Evolutionary conservation across 1,284 basidiomycete genomes (phyloP).

Genomic region (Trichosporon sp.): DNA sequence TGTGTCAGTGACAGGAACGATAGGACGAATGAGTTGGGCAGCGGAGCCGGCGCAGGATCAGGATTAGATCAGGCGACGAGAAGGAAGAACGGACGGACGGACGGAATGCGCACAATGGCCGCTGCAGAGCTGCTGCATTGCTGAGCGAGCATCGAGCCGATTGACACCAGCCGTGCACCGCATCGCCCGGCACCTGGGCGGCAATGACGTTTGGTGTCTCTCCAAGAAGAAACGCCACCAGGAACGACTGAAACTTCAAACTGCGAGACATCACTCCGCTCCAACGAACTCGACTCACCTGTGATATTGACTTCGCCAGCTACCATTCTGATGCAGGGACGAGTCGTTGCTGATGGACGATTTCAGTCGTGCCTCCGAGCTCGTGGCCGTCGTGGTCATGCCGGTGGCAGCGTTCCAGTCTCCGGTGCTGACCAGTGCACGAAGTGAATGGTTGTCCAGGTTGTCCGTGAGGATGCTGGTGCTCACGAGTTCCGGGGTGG

Average conservation of each 20-base stretch:
- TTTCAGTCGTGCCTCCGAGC: conserved; percentile 15
- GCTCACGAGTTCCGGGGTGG: conserved; percentile 8
- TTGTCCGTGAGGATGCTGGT: conserved; percentile 4
- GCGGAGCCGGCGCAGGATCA: conserved; percentile 4
- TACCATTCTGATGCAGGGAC: conserved; percentile 30
- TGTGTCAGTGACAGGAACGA: conserved; percentile 17
- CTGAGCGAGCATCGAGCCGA: neutral
- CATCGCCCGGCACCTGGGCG: neutral
- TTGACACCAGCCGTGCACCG: neutral
- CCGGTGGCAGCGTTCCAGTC: conserved; percentile 16
- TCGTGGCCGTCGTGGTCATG: conserved; percentile 18
- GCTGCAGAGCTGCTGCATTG: neutral
- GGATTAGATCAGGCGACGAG: neutral
- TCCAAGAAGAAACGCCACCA: conserved; percentile 10
- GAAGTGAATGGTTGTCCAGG: conserved; percentile 10
- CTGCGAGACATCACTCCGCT: conserved; percentile 3
- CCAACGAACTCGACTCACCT: conserved; percentile 40
- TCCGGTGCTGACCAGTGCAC: conserved; percentile 15
- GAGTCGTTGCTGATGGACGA: conserved; percentile 16
- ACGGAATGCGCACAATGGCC: conserved; percentile 12
- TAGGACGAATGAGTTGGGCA: conserved; percentile 4
- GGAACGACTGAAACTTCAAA: conserved; percentile 17
- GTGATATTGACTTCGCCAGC: conserved; percentile 44
- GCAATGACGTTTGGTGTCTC: conserved; percentile 10
- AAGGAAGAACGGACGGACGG: conserved; percentile 8